A percentile compares a stretch with the other conserved stretches of the same genome.
phyloP scores from a whole-genome alignment of 2,329 filamentous ascomycete species.

The Colletotrichum liriopes region DNA sequence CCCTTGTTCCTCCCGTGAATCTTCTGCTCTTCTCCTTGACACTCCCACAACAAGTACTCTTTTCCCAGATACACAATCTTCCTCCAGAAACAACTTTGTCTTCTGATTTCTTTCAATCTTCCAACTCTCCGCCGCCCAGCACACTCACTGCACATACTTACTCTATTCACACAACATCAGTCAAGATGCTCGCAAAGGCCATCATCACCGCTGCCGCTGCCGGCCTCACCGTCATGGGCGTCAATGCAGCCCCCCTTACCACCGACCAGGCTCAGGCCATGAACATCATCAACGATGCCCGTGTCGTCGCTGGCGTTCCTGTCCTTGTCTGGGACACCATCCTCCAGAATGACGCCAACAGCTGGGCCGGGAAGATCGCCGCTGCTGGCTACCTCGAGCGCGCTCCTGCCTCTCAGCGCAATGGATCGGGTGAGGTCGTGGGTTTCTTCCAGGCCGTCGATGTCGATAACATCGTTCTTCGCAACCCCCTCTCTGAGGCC shows the following conservation, averaged over 20 bases:
- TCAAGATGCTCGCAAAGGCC: constrained; percentile 6
- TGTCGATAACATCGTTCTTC: background rate
- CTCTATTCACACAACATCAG: background rate
- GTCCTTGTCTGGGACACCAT: constrained; percentile 3
- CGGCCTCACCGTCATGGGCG: background rate
- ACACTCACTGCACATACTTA: background rate
- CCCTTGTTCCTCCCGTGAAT: background rate
- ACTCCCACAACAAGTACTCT: background rate
- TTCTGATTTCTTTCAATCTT: background rate
- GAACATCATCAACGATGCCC: background rate
- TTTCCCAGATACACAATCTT: constrained; percentile 9
- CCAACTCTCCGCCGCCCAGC: too few relatives aligned
- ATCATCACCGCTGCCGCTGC: background rate
- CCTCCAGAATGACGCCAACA: constrained; percentile 5
- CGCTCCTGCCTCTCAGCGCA: constrained; percentile 19
- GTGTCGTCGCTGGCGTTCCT: background rate
- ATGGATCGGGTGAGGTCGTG: constrained; percentile 21
- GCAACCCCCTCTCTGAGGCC: constrained; percentile 1
- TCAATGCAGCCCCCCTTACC: background rate
- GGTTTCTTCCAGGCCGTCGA: constrained; percentile 10
- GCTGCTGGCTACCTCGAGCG: background rate
- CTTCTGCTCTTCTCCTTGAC: background rate
- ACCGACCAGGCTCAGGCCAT: background rate
- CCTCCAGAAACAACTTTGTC: background rate
- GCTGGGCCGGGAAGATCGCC: constrained; percentile 4